A percentile compares a stretch with the other conserved stretches of the same genome.
Conservation (phyloP, 305 asterid genomes). For the Withania somnifera region DNA sequence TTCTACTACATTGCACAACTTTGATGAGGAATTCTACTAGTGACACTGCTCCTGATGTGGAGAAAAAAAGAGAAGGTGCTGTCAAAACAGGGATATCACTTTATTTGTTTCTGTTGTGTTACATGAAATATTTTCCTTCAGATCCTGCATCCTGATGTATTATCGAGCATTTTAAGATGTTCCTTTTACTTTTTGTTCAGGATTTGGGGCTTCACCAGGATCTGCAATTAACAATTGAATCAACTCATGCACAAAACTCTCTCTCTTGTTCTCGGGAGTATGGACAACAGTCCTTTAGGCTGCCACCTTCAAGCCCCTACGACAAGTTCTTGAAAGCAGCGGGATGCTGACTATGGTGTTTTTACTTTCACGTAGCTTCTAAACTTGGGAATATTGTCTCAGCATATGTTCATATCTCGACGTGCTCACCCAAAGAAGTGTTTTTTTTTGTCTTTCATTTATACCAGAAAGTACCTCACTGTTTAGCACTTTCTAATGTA, state of each 20-base stretch:
- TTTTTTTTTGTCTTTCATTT: neutral
- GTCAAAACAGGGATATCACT: neutral
- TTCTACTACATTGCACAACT: neutral
- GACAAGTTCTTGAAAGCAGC: conserved; percentile 47
- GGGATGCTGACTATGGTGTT: conserved; percentile 22
- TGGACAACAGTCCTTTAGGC: conserved; percentile 32
- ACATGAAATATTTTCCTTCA: neutral
- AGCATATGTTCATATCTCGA: neutral
- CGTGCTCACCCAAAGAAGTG: neutral
- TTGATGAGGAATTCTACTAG: neutral
- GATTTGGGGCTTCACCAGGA: conserved; percentile 16
- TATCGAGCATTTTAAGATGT: neutral
- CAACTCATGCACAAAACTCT: conserved; percentile 5
- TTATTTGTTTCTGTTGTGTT: neutral
- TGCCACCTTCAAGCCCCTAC: conserved; percentile 48
- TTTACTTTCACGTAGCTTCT: neutral
- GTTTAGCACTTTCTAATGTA: neutral
- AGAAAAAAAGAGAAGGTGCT: neutral
- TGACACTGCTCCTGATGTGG: neutral
- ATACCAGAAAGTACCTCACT: neutral
- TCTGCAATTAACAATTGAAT: conserved; percentile 2
- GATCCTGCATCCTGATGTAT: neutral
- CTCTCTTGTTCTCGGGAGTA: conserved; percentile 17
- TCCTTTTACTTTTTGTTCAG: conserved; percentile 6
- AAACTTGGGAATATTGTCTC: neutral